Conservation (phyloP, 1,139 yeast genomes). For the Sugiyamaella paludigena region DNA sequence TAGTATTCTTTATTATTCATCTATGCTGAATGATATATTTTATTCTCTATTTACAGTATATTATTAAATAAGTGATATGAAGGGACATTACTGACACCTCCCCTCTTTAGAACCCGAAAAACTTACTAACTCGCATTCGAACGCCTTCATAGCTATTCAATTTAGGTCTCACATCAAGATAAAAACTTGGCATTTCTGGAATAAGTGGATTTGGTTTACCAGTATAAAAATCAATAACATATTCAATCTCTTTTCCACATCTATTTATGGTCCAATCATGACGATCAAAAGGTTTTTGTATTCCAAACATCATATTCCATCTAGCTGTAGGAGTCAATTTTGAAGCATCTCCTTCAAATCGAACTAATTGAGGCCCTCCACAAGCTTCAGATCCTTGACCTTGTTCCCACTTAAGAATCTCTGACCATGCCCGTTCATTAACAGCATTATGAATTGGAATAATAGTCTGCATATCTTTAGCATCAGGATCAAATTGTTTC, state of each 20-base stretch:
- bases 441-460: slow-evolving; percentile 95
- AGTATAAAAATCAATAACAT: slow-evolving; percentile 88
- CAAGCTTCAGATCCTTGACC: slow-evolving; percentile 54
- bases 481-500: slow-evolving; percentile 82
- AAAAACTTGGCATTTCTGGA: slow-evolving; percentile 59
- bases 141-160: slow-evolving; percentile 77
- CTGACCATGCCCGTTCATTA: slow-evolving; percentile 89
- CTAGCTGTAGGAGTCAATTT: slow-evolving; percentile 89
- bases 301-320: slow-evolving; percentile 61
- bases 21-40: too few species aligned
- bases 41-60: too few species aligned
- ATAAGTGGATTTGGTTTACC: slow-evolving; percentile 52
- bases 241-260: slow-evolving; percentile 80
- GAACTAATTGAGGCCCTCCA: slow-evolving; percentile 81
- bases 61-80: too few species aligned
- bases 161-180: slow-evolving; percentile 89
- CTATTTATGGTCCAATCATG: slow-evolving; percentile 95
- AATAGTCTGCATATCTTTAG: slow-evolving; percentile 80
- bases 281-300: slow-evolving; percentile 83
- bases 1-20: background rate
- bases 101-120: slow-evolving; percentile 48
- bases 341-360: slow-evolving; percentile 85
- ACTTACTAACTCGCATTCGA: slow-evolving; percentile 59
- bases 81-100: background rate
- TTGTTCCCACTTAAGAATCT: slow-evolving; percentile 81